These are phyloP conservation scores for Fusarium algeriense DNA, from an alignment of 2,329 filamentous ascomycete species.

Conservation along the genomic window DNA sequence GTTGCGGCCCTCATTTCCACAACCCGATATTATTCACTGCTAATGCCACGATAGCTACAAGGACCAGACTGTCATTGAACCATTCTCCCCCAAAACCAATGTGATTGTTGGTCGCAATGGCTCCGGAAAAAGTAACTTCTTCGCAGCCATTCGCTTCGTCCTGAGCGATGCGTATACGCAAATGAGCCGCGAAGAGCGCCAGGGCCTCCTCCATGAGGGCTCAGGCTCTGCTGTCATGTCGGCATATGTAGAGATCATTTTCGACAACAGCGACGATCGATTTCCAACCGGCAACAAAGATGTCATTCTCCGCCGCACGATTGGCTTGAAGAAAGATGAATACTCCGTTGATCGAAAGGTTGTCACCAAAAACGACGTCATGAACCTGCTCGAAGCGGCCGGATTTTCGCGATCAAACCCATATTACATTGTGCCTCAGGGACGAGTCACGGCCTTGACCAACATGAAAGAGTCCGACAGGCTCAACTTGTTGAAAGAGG, in stretches of 20 bases:
- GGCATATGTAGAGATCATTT: constrained; percentile 99
- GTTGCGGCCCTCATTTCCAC: constrained; percentile 5
- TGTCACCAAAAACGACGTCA: constrained; percentile 91
- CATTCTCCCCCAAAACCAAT: constrained; percentile 97
- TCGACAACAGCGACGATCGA: constrained; percentile 96
- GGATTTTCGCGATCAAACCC: constrained; percentile 98
- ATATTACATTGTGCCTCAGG: constrained; percentile 99
- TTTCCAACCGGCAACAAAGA: constrained; percentile 95
- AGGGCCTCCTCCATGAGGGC: constrained; percentile 96
- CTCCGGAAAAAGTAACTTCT: constrained; percentile 99
- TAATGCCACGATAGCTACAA: constrained; percentile 80
- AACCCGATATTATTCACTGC: constrained; percentile 21
- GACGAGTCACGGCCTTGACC: constrained; percentile 92
- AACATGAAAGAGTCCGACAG: constrained; percentile 99
- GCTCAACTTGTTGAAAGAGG: constrained; percentile 91
- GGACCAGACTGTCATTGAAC: constrained; percentile 98
- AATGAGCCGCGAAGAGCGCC: constrained; percentile 94
- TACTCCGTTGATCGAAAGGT: constrained; percentile 98
- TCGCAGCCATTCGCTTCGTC: constrained; percentile 97
- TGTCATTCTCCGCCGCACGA: constrained; percentile 90
- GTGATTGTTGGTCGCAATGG: constrained; percentile 99
- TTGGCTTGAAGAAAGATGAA: constrained; percentile 98
- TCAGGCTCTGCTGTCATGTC: constrained; percentile 98
- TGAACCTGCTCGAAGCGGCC: constrained; percentile 94
- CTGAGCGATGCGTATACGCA: constrained; percentile 97